phyloP scores from a whole-genome alignment of 2,329 filamentous ascomycete genomes.

The Phoma sp. region DNA sequence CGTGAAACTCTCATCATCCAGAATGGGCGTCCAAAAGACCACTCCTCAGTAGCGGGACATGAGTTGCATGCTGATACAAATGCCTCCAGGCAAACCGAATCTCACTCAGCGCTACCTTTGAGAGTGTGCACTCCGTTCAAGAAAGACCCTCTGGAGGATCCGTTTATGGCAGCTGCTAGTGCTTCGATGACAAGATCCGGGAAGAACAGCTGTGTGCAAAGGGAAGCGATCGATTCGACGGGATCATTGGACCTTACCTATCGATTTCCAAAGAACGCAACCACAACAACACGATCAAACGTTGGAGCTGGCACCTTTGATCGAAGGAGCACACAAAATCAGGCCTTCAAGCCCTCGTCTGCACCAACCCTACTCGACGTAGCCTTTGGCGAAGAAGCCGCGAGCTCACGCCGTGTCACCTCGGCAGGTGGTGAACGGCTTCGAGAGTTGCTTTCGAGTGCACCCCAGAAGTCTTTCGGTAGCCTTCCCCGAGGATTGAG shows the following conservation, averaged over 20 bases:
- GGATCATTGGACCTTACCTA: slow-evolving; percentile 36
- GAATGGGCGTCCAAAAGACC: slow-evolving; percentile 14
- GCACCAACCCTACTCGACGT: slow-evolving; percentile 22
- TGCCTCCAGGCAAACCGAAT: neutral
- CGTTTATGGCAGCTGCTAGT: slow-evolving; percentile 29
- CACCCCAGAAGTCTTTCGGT: slow-evolving; percentile 17
- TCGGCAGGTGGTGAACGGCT: neutral
- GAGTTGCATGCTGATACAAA: neutral
- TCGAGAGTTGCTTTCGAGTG: neutral
- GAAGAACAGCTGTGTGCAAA: neutral
- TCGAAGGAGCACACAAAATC: neutral
- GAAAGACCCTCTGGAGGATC: slow-evolving; percentile 29
- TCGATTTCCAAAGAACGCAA: slow-evolving; percentile 29
- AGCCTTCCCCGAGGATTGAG: slow-evolving; percentile 29
- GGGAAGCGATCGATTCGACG: neutral
- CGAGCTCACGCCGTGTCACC: slow-evolving; percentile 7
- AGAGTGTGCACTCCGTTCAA: neutral
- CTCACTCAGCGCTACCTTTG: neutral
- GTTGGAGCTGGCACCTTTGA: neutral
- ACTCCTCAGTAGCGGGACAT: neutral
- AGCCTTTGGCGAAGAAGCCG: slow-evolving; percentile 31
- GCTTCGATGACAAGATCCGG: neutral
- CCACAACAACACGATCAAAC: neutral
- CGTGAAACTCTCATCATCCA: slow-evolving; percentile 31
- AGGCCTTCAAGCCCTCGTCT: neutral